Conservation (phyloP, 306 rosid species). For the Ormosia emarginata region DNA sequence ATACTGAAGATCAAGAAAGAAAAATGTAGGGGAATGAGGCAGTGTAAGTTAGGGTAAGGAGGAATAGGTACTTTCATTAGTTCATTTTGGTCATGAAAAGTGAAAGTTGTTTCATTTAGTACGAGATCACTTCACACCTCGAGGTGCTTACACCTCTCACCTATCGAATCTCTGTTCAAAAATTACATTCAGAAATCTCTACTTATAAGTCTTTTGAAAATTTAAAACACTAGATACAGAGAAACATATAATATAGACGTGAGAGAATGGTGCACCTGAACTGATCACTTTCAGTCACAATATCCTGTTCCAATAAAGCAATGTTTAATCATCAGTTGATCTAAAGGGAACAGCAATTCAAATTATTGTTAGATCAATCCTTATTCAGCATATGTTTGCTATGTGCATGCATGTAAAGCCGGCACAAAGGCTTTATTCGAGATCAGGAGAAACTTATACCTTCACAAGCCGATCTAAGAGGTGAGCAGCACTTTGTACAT, state of each 20-base stretch:
- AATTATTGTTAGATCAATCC: constrained; percentile 20
- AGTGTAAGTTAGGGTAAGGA: background rate
- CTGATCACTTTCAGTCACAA: constrained; percentile 98
- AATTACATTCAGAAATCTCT: constrained; percentile 16
- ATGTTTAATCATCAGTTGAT: constrained; percentile 30
- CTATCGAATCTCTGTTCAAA: constrained; percentile 9
- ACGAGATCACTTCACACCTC: constrained; percentile 26
- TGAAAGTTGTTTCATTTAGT: constrained; percentile 17
- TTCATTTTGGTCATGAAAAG: background rate
- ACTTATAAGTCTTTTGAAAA: background rate
- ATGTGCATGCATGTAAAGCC: background rate
- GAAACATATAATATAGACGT: constrained; percentile 15
- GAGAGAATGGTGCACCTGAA: constrained; percentile 70
- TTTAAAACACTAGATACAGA: constrained; percentile 18
- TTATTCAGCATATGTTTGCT: constrained; percentile 1
- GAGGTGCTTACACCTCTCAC: constrained; percentile 13
- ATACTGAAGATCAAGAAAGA: constrained; percentile 52
- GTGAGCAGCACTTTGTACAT: constrained; percentile 98
- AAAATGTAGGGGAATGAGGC: constrained; percentile 22
- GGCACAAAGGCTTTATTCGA: background rate
- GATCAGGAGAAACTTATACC: constrained; percentile 41
- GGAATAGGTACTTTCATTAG: background rate
- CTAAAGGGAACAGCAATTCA: constrained; percentile 11
- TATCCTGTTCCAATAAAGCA: constrained; percentile 73
- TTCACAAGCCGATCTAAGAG: constrained; percentile 97